Base-by-base conservation (phyloP, 2,329 filamentous ascomycete genomes). In the Cadophora sp. region DNA sequence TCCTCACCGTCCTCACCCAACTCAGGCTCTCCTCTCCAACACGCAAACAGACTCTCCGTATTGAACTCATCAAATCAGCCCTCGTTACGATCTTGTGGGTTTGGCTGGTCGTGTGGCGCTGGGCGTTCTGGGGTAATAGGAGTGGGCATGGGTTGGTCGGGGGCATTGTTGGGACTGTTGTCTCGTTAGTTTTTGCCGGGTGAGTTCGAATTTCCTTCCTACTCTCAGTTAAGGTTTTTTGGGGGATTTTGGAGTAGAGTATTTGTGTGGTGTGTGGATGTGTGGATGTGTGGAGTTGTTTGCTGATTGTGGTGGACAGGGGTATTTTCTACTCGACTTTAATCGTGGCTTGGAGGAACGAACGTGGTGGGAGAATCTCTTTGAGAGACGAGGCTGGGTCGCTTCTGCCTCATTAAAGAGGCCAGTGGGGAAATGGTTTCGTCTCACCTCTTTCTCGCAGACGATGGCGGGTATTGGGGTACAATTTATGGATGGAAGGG, bases 321-420 rank as follows among this genome's bases (percentile, higher is more conserved):
- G 27, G 45, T 11, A 50, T 61, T 14, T 61, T 50, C 33, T 61
- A 61, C 24, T 61, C 59, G 18, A 61, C 59, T 18, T 24, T 61
- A 43, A 36, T 61, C 20, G 45, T 61, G 8, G 59, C 59, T 43
- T 61, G 43, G 59, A 61, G 45, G 13, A 3, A 18, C 3, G 59
- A 61, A 18, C 16, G 30, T 7, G 56, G 56, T 53, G 53, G 53
- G 18, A 58, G 53, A 30, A 58, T 58, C 41, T 59, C 58, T 9
- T 59, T 59, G 58, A 43, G 58, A 47, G 58, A 59, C 16, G 58
- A 59, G 4, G 36, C 58, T 16, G 58, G 58, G 16, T 61, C 59
- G 16, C 59, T 50, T 22, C 39, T 61, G 43, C 43, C 59, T 22
- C 41, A 48, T 51, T 64, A 50, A 14, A 14, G 20, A 24, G n/a